Evolutionary conservation across 495 filamentous ascomycete species (phyloP).

Genomic region (Friedmanniomyces endolithicus): DNA sequence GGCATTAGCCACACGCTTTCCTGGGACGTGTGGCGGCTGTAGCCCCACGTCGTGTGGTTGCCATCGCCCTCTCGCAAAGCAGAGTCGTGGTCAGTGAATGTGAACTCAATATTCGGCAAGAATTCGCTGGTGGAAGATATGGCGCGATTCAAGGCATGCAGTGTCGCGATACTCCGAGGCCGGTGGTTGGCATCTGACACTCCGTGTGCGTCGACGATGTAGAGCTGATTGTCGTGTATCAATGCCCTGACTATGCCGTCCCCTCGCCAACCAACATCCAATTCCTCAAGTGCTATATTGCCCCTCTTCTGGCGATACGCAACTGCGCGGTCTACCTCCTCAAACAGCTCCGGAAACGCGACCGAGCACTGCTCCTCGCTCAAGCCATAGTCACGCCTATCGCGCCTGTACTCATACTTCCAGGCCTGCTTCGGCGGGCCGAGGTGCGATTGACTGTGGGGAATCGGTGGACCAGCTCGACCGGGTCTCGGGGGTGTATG

Average conservation of each 20-base stretch:
- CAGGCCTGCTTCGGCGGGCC: conserved; percentile 4
- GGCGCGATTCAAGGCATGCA: conserved; percentile 20
- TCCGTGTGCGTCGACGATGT: conserved; percentile 16
- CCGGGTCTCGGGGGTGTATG: background rate
- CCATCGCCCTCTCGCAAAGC: background rate
- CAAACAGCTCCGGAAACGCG: conserved; percentile 21
- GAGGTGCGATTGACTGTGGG: background rate
- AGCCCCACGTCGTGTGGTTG: conserved; percentile 17
- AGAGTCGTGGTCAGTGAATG: conserved; percentile 19
- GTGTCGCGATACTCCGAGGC: conserved; percentile 12
- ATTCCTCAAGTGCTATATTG: conserved; percentile 14
- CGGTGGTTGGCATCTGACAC: conserved; percentile 6
- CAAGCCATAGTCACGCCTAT: conserved; percentile 16
- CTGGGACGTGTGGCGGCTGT: conserved; percentile 11
- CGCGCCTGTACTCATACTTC: conserved; percentile 11
- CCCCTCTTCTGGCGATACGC: conserved; percentile 8
- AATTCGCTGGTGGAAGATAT: conserved; percentile 6
- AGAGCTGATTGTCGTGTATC: conserved; percentile 21
- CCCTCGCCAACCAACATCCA: conserved; percentile 14
- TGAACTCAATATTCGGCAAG: conserved; percentile 25
- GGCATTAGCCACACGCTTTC: conserved; percentile 25
- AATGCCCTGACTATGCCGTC: conserved; percentile 19
- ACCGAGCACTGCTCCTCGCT: conserved; percentile 17
- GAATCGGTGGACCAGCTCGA: background rate
- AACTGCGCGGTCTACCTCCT: conserved; percentile 20